phyloP scores from a whole-genome alignment of 2,329 filamentous ascomycete species.

The Keithomyces neogunnii region DNA sequence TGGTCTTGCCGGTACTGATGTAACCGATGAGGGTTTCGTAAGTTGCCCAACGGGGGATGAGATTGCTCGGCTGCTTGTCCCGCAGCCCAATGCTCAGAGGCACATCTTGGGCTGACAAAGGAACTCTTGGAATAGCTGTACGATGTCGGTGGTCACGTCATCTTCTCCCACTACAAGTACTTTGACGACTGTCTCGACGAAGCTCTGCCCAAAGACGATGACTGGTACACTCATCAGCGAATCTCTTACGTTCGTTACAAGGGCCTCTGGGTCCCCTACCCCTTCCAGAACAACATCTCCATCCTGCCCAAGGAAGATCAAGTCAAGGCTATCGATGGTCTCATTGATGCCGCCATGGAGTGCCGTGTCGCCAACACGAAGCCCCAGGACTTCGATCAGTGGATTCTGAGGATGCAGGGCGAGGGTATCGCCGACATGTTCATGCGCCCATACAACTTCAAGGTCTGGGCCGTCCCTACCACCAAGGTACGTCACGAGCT shows the following conservation, averaged over 20 bases:
- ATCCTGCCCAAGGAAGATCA: constrained; percentile 97
- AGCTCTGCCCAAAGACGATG: constrained; percentile 83
- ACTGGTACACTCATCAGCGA: constrained; percentile 97
- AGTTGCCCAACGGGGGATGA: constrained; percentile 32
- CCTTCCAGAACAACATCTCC: constrained; percentile 99
- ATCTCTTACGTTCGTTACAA: constrained; percentile 99
- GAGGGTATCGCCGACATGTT: constrained; percentile 86
- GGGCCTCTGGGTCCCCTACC: constrained; percentile 93
- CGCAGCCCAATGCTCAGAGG: background rate
- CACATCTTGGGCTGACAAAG: background rate
- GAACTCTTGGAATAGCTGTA: constrained; percentile 61
- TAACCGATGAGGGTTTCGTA: constrained; percentile 94
- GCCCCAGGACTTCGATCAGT: constrained; percentile 96
- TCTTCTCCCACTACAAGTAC: constrained; percentile 99
- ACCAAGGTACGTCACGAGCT: constrained; percentile 61
- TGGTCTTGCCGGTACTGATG: constrained; percentile 91
- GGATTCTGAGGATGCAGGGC: constrained; percentile 91
- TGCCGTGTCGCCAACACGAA: constrained; percentile 80
- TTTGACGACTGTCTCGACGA: constrained; percentile 99
- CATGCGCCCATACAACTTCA: constrained; percentile 99
- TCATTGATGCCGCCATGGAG: constrained; percentile 91
- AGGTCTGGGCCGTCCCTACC: constrained; percentile 98
- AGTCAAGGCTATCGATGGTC: constrained; percentile 84
- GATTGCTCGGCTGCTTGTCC: background rate
- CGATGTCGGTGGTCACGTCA: constrained; percentile 96